Conservation (phyloP, 2,329 filamentous ascomycete genomes). For the Claviceps paspali region DNA sequence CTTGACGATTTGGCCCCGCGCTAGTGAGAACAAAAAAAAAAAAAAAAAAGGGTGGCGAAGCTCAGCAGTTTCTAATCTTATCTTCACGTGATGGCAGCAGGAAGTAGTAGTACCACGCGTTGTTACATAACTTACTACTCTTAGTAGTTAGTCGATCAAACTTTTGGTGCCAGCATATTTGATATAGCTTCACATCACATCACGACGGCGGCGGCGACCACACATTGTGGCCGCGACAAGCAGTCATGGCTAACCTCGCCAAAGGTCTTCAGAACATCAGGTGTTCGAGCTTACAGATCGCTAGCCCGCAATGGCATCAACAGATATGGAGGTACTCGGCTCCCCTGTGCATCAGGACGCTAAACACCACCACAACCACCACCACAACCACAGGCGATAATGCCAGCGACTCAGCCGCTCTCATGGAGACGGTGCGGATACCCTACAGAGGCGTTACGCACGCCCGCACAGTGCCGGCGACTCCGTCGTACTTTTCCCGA, state of each 20-base stretch:
- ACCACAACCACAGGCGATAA: conserved; percentile 8
- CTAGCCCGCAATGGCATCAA: conserved; percentile 16
- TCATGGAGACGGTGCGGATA: conserved; percentile 12
- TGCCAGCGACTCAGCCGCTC: conserved; percentile 7
- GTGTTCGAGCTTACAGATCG: conserved; percentile 18
- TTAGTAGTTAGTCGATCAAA: too few relatives aligned
- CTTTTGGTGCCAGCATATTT: too few relatives aligned
- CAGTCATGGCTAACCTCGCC: conserved; percentile 20
- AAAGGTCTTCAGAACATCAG: conserved; percentile 21
- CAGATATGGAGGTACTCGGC: conserved; percentile 10
- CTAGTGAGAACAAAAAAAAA: conserved; percentile 8
- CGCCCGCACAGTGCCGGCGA: conserved; percentile 66
- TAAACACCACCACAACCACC: conserved; percentile 10
- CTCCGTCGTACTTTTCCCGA: conserved; percentile 88
- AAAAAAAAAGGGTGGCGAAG: conserved; percentile 5
- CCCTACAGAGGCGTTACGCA: conserved; percentile 24
- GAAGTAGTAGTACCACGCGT: too few relatives aligned
- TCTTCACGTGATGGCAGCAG: conserved; percentile 10
- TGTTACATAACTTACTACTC: too few relatives aligned
- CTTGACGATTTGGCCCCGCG: conserved; percentile 20
- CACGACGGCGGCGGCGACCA: not conserved
- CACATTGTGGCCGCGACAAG: conserved; percentile 5
- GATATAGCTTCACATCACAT: too few relatives aligned
- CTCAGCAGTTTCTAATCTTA: conserved; percentile 8
- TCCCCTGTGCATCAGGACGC: conserved; percentile 14